These are phyloP conservation scores for Ogataea polymorpha DNA, from an alignment of 805 yeast genomes.

Conservation along the genomic window DNA sequence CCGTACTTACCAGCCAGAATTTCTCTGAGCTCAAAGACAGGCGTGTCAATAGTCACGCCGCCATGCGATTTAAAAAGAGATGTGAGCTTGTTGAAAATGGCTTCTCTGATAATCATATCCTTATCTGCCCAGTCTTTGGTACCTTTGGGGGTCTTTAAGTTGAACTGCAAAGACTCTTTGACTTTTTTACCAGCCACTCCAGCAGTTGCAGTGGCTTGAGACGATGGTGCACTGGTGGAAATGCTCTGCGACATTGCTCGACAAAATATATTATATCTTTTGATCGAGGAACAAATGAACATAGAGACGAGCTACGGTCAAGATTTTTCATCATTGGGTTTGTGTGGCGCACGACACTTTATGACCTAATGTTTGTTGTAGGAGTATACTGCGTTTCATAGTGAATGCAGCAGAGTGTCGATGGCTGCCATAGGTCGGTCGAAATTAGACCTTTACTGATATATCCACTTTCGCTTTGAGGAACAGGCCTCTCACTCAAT, in stretches of 20 bases:
- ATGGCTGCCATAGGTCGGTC: neutral
- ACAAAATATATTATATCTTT: conserved; percentile 5
- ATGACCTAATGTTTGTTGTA: neutral
- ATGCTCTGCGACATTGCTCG: conserved; percentile 12
- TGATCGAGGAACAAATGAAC: conserved; percentile 12
- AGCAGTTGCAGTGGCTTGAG: neutral
- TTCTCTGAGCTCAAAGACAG: conserved; percentile 94
- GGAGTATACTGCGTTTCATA: too few species aligned
- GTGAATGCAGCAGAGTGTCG: neutral
- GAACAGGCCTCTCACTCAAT: too few species aligned
- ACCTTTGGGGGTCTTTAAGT: conserved; percentile 94
- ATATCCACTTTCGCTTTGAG: too few species aligned
- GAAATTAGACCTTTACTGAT: too few species aligned
- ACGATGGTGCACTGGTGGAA: conserved; percentile 1
- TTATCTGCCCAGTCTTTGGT: conserved; percentile 98
- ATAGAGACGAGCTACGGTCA: conserved; percentile 2
- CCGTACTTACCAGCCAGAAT: conserved; percentile 97
- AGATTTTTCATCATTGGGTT: conserved; percentile 4
- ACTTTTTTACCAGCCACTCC: conserved; percentile 31
- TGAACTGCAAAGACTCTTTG: conserved; percentile 54
- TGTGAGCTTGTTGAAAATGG: conserved; percentile 71
- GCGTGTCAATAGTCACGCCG: conserved; percentile 97
- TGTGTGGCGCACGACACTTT: conserved; percentile 6
- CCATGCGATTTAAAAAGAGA: conserved; percentile 90
- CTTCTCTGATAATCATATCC: conserved; percentile 94